Percentiles rank a stretch among this genome's conserved stretches.
Evolutionary conservation across 768 basidiomycete genomes (phyloP).

Genomic region (Amanita inopinata): DNA sequence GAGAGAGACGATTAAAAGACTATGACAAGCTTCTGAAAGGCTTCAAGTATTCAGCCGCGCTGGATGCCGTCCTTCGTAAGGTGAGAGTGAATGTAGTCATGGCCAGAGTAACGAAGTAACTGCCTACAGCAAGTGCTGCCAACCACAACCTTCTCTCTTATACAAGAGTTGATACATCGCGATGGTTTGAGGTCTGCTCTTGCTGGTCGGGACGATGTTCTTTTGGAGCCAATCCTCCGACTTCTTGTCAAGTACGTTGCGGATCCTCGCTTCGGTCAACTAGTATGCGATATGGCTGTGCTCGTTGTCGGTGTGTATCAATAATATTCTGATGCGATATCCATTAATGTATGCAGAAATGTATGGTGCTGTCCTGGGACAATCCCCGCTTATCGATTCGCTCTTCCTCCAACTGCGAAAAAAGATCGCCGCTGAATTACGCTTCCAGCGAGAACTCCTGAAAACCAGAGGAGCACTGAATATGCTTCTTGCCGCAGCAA

Average conservation of each 20-base stretch:
- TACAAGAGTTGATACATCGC: slow-evolving; percentile 87
- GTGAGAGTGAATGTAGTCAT: slow-evolving; percentile 25
- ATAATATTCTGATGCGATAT: background rate
- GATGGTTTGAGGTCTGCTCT: slow-evolving; percentile 84
- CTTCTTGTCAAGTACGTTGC: slow-evolving; percentile 77
- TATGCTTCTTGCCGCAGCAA: slow-evolving; percentile 70
- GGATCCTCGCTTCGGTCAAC: slow-evolving; percentile 88
- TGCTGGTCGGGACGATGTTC: slow-evolving; percentile 84
- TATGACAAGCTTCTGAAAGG: slow-evolving; percentile 86
- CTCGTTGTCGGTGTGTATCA: slow-evolving; percentile 75
- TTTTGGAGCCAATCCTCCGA: slow-evolving; percentile 85
- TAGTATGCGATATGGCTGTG: slow-evolving; percentile 71
- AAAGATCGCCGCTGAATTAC: slow-evolving; percentile 79
- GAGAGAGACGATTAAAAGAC: slow-evolving; percentile 63
- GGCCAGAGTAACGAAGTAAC: background rate
- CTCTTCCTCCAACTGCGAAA: slow-evolving; percentile 73
- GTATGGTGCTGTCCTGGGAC: slow-evolving; percentile 87
- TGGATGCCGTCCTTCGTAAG: slow-evolving; percentile 86
- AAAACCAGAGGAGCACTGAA: slow-evolving; percentile 81
- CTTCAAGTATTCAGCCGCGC: slow-evolving; percentile 91
- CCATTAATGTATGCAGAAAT: slow-evolving; percentile 48
- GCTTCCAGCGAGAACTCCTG: slow-evolving; percentile 79
- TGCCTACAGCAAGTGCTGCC: slow-evolving; percentile 65
- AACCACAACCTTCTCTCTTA: slow-evolving; percentile 77
- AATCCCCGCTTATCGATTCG: slow-evolving; percentile 86